Evolutionary conservation across 345 rosid genomes (phyloP).

Genomic region (Populus davidiana): DNA sequence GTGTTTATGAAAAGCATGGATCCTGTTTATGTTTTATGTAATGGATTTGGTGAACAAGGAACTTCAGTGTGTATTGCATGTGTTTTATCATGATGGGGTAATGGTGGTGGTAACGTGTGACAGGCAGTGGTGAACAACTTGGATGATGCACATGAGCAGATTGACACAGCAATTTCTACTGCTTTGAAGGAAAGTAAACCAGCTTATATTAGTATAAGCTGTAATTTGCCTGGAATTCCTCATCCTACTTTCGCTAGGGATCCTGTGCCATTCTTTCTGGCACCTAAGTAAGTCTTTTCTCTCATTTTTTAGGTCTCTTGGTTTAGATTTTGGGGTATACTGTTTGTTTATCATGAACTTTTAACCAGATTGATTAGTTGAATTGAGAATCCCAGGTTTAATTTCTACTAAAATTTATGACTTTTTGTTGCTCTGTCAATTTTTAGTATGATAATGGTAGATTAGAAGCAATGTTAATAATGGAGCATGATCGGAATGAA

Average conservation of each 20-base stretch:
- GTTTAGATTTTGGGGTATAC: background rate
- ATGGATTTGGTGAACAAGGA: background rate
- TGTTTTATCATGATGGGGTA: background rate
- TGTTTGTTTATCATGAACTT: background rate
- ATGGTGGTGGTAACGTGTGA: constrained; percentile 7
- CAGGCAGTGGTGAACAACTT: constrained; percentile 71
- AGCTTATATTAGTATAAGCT: constrained; percentile 63
- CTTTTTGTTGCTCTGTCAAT: background rate
- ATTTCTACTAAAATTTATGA: background rate
- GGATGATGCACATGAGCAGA: constrained; percentile 68
- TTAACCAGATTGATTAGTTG: background rate
- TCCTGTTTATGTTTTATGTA: background rate
- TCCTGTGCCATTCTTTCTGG: constrained; percentile 60
- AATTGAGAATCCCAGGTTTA: background rate
- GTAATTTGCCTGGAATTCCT: constrained; percentile 60
- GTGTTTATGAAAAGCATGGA: background rate
- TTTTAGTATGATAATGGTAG: background rate
- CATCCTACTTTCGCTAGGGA: constrained; percentile 62
- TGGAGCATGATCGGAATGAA: background rate
- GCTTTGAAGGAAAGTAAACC: constrained; percentile 76
- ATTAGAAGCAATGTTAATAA: background rate
- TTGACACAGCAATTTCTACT: constrained; percentile 68
- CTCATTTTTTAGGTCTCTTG: background rate
- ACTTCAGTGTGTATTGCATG: background rate
- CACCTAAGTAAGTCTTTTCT: constrained; percentile 44